Base-by-base conservation (phyloP, 176 grass and related monocot genomes). In the Chrysopogon serrulatus region DNA sequence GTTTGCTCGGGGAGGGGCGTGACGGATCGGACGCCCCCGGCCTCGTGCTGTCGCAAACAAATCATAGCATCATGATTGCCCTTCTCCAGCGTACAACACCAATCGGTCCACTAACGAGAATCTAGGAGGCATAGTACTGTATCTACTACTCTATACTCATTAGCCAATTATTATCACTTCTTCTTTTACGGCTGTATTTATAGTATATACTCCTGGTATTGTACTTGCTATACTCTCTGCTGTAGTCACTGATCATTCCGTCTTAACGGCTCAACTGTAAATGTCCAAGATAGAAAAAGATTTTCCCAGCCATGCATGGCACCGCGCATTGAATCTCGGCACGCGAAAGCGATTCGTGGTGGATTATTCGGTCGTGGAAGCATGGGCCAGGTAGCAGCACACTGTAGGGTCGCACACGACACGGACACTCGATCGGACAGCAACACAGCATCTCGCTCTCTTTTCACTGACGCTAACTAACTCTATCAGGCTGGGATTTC, bases 31-130 rank as follows among this genome's bases (percentile, higher is more conserved):
- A 53, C 37, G 37, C 51, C 21, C 21, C 13, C 48, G 48, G 18
- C 18, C 48, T 53, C 48, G 48, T 53, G 48, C 18, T 53, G 48
- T 53, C 49, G 49, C 51, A 9, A 59, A 80, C 48, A 60, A 75
- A 81, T 81, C 79, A 81, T 81, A 13, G 68, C 31, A 64, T 10
- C 78, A 82, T 90, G 83, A 77, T 90, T 77, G 72, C 43, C 4
- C 43, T 32, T 77, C 78, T 6, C 43, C 0, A 18, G 86, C n/a
- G n/a, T n/a, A 59, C 56, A 24, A 23, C 10, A 57, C 54, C 54
- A 26, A 59, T 26, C 23, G 19, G 48, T 51, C 53, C 21, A 7
- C 53, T 57, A 54, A 60, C 59, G 19, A 34, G 42, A 18, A 14
- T 28, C 42, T 2, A 80, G 7, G 9, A 15, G 36, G 10, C 4